Evolutionary conservation across 73 alveolate genomes (phyloP), one percentile per base, ranked within the genome.

Genomic region (Blepharisma stoltei): DNA sequence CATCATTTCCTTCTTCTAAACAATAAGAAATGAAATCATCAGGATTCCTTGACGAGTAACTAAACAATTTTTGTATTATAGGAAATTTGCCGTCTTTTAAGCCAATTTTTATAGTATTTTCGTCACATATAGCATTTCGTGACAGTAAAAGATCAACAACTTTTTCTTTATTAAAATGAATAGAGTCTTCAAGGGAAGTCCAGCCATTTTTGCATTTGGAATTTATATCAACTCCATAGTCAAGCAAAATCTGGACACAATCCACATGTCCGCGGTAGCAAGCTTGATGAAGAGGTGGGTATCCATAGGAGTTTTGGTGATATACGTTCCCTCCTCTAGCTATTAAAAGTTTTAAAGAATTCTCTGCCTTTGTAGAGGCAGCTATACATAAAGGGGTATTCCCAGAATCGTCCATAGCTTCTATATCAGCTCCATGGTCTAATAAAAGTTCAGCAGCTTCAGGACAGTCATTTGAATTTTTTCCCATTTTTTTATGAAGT

Each of bases 321-420:
- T 76, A 54, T 1, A 82, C 54, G 47, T 89, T 88, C 45, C 90
- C 94, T n/a, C 92, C 88, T 71, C 67, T 76, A 43, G 71, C 54
- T 81, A 88, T 55, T 44, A 93, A 77, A 76, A 91, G 66, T 50
- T 86, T 83, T 68, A 91, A 81, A 79, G 93, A 85, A 6, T 84
- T 77, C 6, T 78, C 78, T 8, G 96, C 97, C 38, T 70, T 75
- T 38, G 99, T 90, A 4, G 97, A 88, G n/a, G 90, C 77, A 6
- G 98, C 96, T n/a, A 93, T 87, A 79, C 86, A 86, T 23, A 93
- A 70, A 43, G 97, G 93, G 14, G 97, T 89, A 80, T 84, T 87
- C 23, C 91, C 95, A 44, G 82, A 90, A 14, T 54, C 80, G 81
- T 93, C 98, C 32, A 65, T 55, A 32, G 81, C 89, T 67, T 91